Conservation (phyloP, 2,329 filamentous ascomycete genomes). For the Paecilomyces dactylethromorphus region DNA sequence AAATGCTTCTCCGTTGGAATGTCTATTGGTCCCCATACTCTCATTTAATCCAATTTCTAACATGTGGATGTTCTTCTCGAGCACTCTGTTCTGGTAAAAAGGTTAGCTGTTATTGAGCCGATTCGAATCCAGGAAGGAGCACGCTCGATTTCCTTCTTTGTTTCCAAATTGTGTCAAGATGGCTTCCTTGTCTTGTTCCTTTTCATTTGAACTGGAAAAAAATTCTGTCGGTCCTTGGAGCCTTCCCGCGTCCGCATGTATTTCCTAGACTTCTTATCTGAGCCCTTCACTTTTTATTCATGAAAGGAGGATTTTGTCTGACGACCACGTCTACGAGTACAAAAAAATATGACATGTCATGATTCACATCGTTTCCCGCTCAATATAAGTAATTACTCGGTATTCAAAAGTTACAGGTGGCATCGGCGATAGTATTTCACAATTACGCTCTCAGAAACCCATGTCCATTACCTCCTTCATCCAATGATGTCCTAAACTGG, state of each 20-base stretch:
- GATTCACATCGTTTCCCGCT: background rate
- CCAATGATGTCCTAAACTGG: too few relatives aligned
- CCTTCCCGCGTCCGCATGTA: background rate
- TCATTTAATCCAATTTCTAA: constrained; percentile 1
- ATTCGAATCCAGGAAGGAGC: background rate
- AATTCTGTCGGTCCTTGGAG: background rate
- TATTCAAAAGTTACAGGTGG: too few relatives aligned
- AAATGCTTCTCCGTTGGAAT: background rate
- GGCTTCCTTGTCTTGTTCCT: background rate
- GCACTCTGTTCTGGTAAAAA: background rate
- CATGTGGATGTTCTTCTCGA: background rate
- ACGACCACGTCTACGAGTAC: background rate
- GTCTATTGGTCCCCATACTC: background rate
- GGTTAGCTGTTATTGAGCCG: background rate
- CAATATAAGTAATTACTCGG: too few relatives aligned
- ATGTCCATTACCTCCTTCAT: too few relatives aligned
- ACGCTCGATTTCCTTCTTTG: background rate
- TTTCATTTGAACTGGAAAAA: background rate
- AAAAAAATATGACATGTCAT: background rate
- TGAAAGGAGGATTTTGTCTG: background rate
- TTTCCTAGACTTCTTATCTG: background rate
- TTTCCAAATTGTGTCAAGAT: background rate
- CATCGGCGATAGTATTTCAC: too few relatives aligned
- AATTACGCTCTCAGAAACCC: too few relatives aligned
- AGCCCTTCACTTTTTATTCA: background rate